These are phyloP conservation scores for Rhynchospora tenuis DNA, from an alignment of 176 grass and related monocot species.

Conservation along the genomic window DNA sequence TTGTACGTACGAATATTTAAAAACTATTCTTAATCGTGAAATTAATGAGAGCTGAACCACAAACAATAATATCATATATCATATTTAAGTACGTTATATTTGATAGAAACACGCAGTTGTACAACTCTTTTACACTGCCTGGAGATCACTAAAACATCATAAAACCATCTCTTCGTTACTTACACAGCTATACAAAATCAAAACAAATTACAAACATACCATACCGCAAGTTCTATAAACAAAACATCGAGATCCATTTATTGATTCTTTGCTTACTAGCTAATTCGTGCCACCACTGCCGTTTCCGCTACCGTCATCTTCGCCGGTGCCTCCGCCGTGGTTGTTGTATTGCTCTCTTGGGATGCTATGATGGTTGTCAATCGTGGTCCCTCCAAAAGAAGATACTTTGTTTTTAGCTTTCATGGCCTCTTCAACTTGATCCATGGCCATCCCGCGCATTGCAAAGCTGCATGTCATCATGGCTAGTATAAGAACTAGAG, in stretches of 20 bases:
- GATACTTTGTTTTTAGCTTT: constrained; percentile 1
- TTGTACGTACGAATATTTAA: too few relatives aligned
- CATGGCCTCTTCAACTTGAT: constrained; percentile 24
- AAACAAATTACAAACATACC: not conserved
- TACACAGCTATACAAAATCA: not conserved
- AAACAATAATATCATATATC: not conserved
- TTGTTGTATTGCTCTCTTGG: constrained; percentile 32
- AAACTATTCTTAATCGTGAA: too few relatives aligned
- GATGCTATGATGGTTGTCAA: constrained; percentile 39
- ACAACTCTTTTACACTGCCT: not conserved
- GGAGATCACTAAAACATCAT: not conserved
- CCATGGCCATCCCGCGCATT: constrained; percentile 22
- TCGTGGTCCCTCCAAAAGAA: constrained; percentile 6
- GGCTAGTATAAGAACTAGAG: constrained; percentile 20
- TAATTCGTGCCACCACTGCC: constrained; percentile 17
- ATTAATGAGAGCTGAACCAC: too few relatives aligned
- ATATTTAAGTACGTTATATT: not conserved
- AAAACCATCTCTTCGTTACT: not conserved
- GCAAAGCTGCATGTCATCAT: constrained; percentile 6
- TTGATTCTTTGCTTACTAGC: not conserved
- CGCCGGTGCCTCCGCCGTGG: constrained; percentile 3
- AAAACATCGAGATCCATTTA: not conserved
- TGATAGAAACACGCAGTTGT: not conserved
- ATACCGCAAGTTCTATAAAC: not conserved
- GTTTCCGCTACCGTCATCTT: constrained; percentile 18